These are phyloP conservation scores for bread wheat (Triticum aestivum) DNA, from an alignment of 176 grass and related monocot species.

Conservation along the genomic window IWGSC_CS_RefSeq_v2.1 NC_057803.1:638623550-638624049, in stretches of 20 bases:
- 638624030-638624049: too few relatives aligned
- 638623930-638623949: not conserved
- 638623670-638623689: constrained; percentile 30
- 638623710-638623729: not conserved
- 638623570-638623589: not conserved
- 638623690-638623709: constrained; percentile 19
- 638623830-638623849: constrained; percentile 22
- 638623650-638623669: constrained; percentile 27
- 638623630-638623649: constrained; percentile 17
- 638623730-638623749: not conserved
- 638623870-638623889: not conserved
- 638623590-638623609: constrained; percentile 26
- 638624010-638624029: not conserved
- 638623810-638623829: constrained; percentile 24
- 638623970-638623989: not conserved
- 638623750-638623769: not conserved
- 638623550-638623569: constrained; percentile 4
- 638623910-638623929: not conserved
- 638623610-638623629: constrained; percentile 23
- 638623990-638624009: not conserved
- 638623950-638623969: constrained; percentile 9
- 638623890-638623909: not conserved
- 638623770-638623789: not conserved
- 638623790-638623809: constrained; percentile 32
- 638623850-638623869: constrained; percentile 18